Base-by-base conservation (phyloP, 768 basidiomycete genomes). In the Pulveroboletus sp. region DNA sequence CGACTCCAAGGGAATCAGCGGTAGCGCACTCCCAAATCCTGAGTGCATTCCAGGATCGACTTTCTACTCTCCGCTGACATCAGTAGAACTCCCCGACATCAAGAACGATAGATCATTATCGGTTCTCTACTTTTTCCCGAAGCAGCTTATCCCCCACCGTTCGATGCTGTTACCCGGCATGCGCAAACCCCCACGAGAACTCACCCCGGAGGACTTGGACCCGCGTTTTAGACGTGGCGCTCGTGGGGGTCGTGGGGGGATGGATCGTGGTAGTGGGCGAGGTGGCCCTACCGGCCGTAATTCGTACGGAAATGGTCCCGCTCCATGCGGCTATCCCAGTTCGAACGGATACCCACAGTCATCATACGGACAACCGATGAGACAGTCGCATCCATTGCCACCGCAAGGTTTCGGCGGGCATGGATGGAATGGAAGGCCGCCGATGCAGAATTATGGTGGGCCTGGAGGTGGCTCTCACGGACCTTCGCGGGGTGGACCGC, bases 11-110 rank as follows among this genome's bases (percentile, higher is more conserved):
- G 93, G 94, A 24, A 81, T 95, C 44, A 85, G 76, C 50, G 96
- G 96, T 9, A 76, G 76, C 35, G 80, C 92, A 31, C 70, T 91
- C 17, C 84, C 89, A 14, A 91, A 94, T 67, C 87, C 92, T 15
- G 83, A 85, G 48, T 94, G 87, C 60, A 79, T 98, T 11, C 96
- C 96, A 3, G 91, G 92, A 45, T 89, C 93, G 6, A 95, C 91
- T 0, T 94, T 90, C 66, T 83, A 84, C 58, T 81, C 80, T 30
- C 92, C 90, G 8, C 69, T 99, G 32, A 58, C 75, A 5, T 67
- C 71, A 18, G 67, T 81, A 36, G 76, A 76, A 45, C 71, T 89
- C 43, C 79, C 80, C 3, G 93, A 98, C 69, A 85, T 99, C 57
- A 77, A 79, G 59, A 86, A 88, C 63, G 93, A 99, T 69, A 79